Percentiles rank a stretch among this genome's conserved stretches.
Conservation (phyloP, 768 basidiomycete species). For the Pisolithus marmoratus region DNA sequence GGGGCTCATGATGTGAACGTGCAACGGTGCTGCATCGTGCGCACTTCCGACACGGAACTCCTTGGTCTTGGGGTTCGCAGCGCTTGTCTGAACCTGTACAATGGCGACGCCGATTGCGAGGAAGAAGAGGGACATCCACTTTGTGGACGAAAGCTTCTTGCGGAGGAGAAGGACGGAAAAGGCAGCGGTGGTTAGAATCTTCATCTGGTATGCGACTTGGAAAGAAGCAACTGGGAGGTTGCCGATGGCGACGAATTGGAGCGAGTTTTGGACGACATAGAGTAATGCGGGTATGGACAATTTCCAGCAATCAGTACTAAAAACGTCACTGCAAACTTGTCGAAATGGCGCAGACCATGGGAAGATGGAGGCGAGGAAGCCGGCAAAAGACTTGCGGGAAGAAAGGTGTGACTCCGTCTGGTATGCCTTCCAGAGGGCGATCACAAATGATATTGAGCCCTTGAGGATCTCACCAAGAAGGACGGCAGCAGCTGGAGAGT, state of each 20-base stretch:
- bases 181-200: slow-evolving; percentile 93
- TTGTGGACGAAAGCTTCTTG: slow-evolving; percentile 59
- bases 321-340: slow-evolving; percentile 65
- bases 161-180: slow-evolving; percentile 85
- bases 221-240: slow-evolving; percentile 97
- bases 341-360: slow-evolving; percentile 47
- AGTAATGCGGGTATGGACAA: slow-evolving; percentile 94
- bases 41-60: slow-evolving; percentile 57
- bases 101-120: slow-evolving; percentile 91
- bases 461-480: slow-evolving; percentile 93
- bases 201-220: slow-evolving; percentile 98
- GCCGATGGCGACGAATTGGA: slow-evolving; percentile 93
- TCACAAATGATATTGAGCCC: slow-evolving; percentile 83
- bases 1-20: slow-evolving; percentile 75
- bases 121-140: slow-evolving; percentile 87
- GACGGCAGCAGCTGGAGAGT: slow-evolving; percentile 93
- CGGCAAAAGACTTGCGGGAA: slow-evolving; percentile 35
- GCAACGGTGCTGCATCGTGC: slow-evolving; percentile 52
- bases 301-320: slow-evolving; percentile 94
- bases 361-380: slow-evolving; percentile 31
- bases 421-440: slow-evolving; percentile 60
- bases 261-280: slow-evolving; percentile 93
- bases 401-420: slow-evolving; percentile 38
- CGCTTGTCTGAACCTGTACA: slow-evolving; percentile 82
- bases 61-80: slow-evolving; percentile 24